Base-by-base conservation (phyloP, 1,139 yeast genomes). In the Geotrichum macrosporum region DNA sequence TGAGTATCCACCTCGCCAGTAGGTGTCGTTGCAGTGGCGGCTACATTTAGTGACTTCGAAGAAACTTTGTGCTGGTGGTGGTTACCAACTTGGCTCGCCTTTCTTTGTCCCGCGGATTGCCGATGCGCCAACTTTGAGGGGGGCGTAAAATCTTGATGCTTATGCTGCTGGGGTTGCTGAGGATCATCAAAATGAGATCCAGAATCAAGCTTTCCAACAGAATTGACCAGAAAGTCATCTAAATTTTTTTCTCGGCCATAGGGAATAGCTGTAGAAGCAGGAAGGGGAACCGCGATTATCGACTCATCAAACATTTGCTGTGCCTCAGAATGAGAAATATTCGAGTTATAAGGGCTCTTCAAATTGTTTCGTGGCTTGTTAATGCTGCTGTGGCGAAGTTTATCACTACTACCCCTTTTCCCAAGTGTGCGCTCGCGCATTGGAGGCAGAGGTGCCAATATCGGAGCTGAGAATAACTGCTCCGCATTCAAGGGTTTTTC, bases 161-260 rank as follows among this genome's bases (percentile, higher is more conserved):
- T 2, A 5, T 15, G 19, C 5, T 22, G 40, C 15, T 35, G 40
- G n/a, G 13, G 40, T 22, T n/a, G 9, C 9, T 35, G 40, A 22
- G 40, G 18, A 16, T 8, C 10, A 27, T 43, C 42, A 2, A 26
- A 9, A 18, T 10, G 16, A 16, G 16, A 30, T 13, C 30, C 15
- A 4, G 38, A 16, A 29, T 40, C 47, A 20, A 40, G 39, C 22
- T 47, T 47, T 2, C 26, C 45, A 18, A 41, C 31, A 19, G 50
- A 35, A 13, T 36, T 40, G 2, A 34, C 13, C 2, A 45, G 31
- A 36, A 46, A 47, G 9, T 44, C 40, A 5, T 38, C 44, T 30
- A 45, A 6, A 16, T 29, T 27, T 26, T 41, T 34, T 35, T 35
- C 41, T 9, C 26, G 39, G 9, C 22, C 6, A 24, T 31, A 35